Evolutionary conservation across 768 basidiomycete genomes (phyloP), one percentile per base, ranked within the genome.

Genomic region (Fomitopsis pulvina): DNA sequence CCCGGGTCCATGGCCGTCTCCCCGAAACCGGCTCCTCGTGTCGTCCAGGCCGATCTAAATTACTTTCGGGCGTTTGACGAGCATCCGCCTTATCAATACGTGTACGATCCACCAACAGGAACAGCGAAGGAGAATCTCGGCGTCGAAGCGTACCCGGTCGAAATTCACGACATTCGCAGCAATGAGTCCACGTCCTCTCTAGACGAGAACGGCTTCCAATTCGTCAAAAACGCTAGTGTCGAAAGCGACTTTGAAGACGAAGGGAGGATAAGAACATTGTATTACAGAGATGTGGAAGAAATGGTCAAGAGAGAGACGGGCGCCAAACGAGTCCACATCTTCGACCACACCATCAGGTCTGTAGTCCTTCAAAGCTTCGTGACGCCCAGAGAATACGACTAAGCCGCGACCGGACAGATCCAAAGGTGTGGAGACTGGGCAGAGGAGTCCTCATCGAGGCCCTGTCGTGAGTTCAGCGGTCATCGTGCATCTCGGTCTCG

Each of bases 201-300:
- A 32, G 73, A 76, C 46, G 57, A 59, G 43, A 66, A 67, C 20
- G 75, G 75, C n/a, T 77, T 77, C 60, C 56, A 69, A 53, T 70
- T 71, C 54, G 45, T 66, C 24, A 59, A 63, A 29, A 46, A 62
- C 24, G 62, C 59, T 3, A 68, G 67, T 45, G 48, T 54, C 45
- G 71, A 73, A 62, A 70, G 68, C 42, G 65, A 68, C 24, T 75
- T 76, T 55, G 54, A 51, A 11, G 64, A 74, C 47, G 69, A 74
- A 25, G 70, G 65, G 30, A 55, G 48, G 43, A 73, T 74, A 51
- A 53, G 53, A 51, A 45, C 52, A 6, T 49, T 29, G 3, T 75
- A 74, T 50, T 74, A 73, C 50, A 40, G 56, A 18, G 73, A 75
- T 54, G 63, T 68, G 0, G 65, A 65, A 25, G 64, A 65, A 43